phyloP scores from a whole-genome alignment of 2,329 filamentous ascomycete species.

The Colletotrichum cordylinicola region DNA sequence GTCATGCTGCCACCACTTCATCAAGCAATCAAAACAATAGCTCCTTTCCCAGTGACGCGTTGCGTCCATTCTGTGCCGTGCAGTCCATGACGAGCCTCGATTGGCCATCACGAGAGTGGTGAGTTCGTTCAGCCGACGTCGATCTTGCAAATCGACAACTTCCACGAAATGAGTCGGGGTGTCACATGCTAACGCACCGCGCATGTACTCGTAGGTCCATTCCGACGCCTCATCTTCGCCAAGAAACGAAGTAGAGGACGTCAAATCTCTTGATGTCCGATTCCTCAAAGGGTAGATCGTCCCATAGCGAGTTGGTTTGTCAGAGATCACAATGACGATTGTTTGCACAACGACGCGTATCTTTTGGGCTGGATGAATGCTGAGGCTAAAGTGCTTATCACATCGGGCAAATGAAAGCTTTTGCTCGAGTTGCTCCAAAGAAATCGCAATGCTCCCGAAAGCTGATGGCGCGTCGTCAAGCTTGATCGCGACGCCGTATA shows the following conservation, averaged over 20 bases:
- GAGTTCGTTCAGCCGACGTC: not conserved
- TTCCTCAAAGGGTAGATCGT: fast-evolving
- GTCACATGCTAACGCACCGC: not conserved
- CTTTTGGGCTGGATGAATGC: fast-evolving
- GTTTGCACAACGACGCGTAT: fast-evolving
- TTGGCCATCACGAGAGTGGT: not conserved
- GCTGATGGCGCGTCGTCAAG: not conserved
- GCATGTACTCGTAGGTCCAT: not conserved
- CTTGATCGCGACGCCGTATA: not conserved
- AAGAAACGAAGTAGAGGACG: not conserved
- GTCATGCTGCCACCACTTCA: not conserved
- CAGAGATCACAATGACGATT: not conserved
- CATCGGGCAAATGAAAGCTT: not conserved
- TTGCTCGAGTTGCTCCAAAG: not conserved
- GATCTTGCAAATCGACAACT: not conserved
- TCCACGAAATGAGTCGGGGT: not conserved
- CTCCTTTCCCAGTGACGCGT: not conserved
- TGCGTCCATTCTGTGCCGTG: not conserved
- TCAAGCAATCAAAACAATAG: not conserved
- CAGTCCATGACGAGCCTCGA: not conserved
- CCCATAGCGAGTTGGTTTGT: not conserved
- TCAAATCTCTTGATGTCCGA: not conserved
- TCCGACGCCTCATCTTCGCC: fast-evolving
- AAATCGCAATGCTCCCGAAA: not conserved
- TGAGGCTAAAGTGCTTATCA: not conserved